Evolutionary conservation across 495 filamentous ascomycete species (phyloP), one percentile per base, ranked within the genome.

Genomic region (Penicillium lividum): DNA sequence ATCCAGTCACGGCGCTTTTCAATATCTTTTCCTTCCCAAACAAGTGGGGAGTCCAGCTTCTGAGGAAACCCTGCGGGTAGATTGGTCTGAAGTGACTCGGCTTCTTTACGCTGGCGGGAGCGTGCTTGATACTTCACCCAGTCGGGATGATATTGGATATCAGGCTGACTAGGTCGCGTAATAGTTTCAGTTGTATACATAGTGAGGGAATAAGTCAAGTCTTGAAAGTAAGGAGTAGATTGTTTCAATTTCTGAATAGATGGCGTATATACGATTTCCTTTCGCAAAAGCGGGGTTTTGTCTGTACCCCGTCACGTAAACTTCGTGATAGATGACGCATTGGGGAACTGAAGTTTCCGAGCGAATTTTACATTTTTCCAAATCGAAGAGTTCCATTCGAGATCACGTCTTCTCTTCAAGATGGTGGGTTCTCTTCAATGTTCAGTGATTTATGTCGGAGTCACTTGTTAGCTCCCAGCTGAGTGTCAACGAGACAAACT

Each of bases 81-180:
- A 0, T 63, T 70, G n/a, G 61, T 73, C 4, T 71, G 66, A 6
- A 83, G 57, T 6, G 61, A 54, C 34, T 80, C 78, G 0, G 68
- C 73, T 36, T 73, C 75, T 25, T 76, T 73, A 30, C 82, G 74
- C n/a, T 71, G 72, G 58, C 75, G 67, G 40, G 67, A 70, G 22
- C 85, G 75, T 7, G 74, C 75, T 51, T 81, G 73, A 64, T 82
- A 86, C 64, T 85, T 86, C 25, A 76, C 74, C 57, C 74, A 75
- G 49, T 85, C 73, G 4, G 83, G 83, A 25, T 77, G 69, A 64
- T 85, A 86, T n/a, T 77, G 62, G 34, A 86, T 87, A 60, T 86
- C 83, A 10, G 70, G 73, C 29, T 77, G 74, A 9, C 56, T 58
- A 10, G 69, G 70, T 9, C 69, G 65, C 3, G 63, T 67, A 46